Evolutionary conservation across 129 eudicot genomes (phyloP), one percentile per base, ranked within the genome.

Genomic region (Lonicera japonica): DNA sequence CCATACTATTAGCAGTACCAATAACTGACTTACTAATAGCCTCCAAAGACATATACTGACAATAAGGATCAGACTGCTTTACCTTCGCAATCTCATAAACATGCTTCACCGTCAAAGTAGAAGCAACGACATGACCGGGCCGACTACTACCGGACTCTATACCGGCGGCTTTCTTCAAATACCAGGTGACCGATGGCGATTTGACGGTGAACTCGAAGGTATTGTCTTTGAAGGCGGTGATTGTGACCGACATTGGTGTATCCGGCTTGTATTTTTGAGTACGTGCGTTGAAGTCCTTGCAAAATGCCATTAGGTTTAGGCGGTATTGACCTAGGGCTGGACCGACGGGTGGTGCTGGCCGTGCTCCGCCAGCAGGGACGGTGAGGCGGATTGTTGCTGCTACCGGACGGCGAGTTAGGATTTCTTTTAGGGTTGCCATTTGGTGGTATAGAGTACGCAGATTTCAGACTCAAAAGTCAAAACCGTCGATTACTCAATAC

Each of bases 241-340:
- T 82, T 12, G 72, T 77, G 22, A 87, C 95, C 3, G 95, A 65
- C 80, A 89, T 82, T 0, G 95, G 97, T 5, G 95, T 77, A 13
- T 86, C 97, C 0, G 97, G 72, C 61, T 89, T 89, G 83, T 77
- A 85, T 16, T 89, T 85, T 29, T 85, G 97, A 4, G 97, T 89
- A 2, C 95, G 63, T 0, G 97, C 90, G 14, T 89, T 89, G 85
- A 89, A 89, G 63, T 89, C 97, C 75, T 89, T 89, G 80, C 95
- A 85, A 65, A 89, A 85, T 25, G 97, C 91, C 97, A 89, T 86
- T n/a, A 83, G 69, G 68, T 89, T 89, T 5, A 89, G 78, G 54
- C 77, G 50, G 86, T 82, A 83, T n/a, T 89, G 97, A 68, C 97
- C 97, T 3, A 89, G 56, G 0, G 90, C 88, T 0, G 95, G 95